phyloP scores from a whole-genome alignment of 805 yeast genomes.

The Hanseniaspora thailandica region DNA sequence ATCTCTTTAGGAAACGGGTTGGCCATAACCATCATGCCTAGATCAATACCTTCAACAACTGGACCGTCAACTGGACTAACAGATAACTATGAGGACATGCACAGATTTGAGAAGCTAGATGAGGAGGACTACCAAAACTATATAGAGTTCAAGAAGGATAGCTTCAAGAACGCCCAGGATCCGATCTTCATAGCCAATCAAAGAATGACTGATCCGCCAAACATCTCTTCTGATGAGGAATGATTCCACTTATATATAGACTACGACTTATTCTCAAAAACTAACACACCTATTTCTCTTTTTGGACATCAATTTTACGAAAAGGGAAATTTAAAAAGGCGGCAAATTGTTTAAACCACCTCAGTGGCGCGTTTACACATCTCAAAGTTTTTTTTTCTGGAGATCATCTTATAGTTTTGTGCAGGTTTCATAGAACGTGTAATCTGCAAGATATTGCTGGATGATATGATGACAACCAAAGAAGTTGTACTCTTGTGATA shows the following conservation, averaged over 20 bases:
- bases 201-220: slow-evolving; percentile 4
- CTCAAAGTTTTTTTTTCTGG: background rate
- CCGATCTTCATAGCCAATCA: slow-evolving; percentile 12
- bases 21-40: slow-evolving; percentile 5
- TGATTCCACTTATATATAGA: too few relatives aligned
- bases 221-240: slow-evolving; percentile 11
- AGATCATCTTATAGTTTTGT: background rate
- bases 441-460: too few relatives aligned
- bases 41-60: slow-evolving; percentile 10
- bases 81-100: background rate
- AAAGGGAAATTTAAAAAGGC: background rate
- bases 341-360: background rate
- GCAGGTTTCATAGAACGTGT: too few relatives aligned
- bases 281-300: background rate
- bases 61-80: background rate
- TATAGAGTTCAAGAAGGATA: background rate
- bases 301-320: background rate
- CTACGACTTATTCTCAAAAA: too few relatives aligned
- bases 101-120: background rate
- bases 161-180: background rate
- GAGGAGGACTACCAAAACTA: background rate
- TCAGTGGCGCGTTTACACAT: background rate
- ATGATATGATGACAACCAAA: background rate
- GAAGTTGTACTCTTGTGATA: too few relatives aligned
- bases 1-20: slow-evolving; percentile 10